Conservation (phyloP, 2,329 filamentous ascomycete species). For the Zalaria sp. region DNA sequence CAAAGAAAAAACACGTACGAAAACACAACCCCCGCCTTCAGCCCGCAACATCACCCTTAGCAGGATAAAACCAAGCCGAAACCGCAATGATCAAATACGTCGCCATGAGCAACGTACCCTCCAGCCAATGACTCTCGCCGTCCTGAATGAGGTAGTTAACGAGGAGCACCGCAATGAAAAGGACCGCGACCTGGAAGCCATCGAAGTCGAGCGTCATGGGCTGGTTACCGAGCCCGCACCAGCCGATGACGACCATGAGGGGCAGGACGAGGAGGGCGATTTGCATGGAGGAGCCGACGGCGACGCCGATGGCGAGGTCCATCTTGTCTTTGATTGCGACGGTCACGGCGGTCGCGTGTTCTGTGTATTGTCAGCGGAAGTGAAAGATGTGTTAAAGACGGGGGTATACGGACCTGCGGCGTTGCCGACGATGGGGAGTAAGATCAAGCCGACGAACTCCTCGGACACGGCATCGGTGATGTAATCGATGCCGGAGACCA, state of each 20-base stretch:
- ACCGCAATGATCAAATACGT: slow-evolving; percentile 49
- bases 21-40: neutral
- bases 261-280: slow-evolving; percentile 50
- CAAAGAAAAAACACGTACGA: neutral
- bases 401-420: slow-evolving; percentile 16
- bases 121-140: slow-evolving; percentile 36
- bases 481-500: slow-evolving; percentile 45
- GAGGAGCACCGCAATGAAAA: slow-evolving; percentile 42
- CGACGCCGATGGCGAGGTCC: slow-evolving; percentile 53
- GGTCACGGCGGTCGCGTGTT: slow-evolving; percentile 49
- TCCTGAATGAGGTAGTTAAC: slow-evolving; percentile 49
- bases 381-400: too few relatives aligned
- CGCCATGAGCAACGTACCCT: slow-evolving; percentile 45
- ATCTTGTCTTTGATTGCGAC: slow-evolving; percentile 53
- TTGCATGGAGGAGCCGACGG: slow-evolving; percentile 51
- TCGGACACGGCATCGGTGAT: slow-evolving; percentile 39
- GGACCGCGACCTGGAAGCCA: slow-evolving; percentile 64
- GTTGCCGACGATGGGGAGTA: slow-evolving; percentile 51
- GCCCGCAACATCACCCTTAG: slow-evolving; percentile 4
- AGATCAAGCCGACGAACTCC: slow-evolving; percentile 49
- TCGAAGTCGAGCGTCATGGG: slow-evolving; percentile 71
- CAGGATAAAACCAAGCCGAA: slow-evolving; percentile 38
- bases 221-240: slow-evolving; percentile 38
- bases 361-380: slow-evolving; percentile 11
- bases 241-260: slow-evolving; percentile 45